These are phyloP conservation scores for Craspedostauros australis DNA, from an alignment of 108 stramenopile genomes.

Conservation along the genomic window DNA sequence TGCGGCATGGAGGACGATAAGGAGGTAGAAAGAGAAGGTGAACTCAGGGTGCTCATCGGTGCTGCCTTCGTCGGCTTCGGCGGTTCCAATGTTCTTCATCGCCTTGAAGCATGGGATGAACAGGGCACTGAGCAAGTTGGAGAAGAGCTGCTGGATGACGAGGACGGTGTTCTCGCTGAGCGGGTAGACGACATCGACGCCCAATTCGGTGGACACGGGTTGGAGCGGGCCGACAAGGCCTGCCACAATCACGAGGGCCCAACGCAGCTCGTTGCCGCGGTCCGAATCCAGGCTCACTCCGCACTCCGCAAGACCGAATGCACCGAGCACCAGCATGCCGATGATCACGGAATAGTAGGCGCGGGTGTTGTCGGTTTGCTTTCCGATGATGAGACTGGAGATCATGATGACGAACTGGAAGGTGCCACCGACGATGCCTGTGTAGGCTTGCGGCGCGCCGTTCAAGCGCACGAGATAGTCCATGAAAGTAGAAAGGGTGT, in stretches of 20 bases:
- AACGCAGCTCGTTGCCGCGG: slow-evolving; percentile 58
- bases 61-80: slow-evolving; percentile 29
- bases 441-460: slow-evolving; percentile 63
- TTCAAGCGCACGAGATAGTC: slow-evolving; percentile 71
- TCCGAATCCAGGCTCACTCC: slow-evolving; percentile 76
- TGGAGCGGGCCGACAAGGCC: slow-evolving; percentile 75
- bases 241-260: slow-evolving; percentile 67
- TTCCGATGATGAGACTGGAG: slow-evolving; percentile 64
- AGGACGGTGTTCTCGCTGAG: slow-evolving; percentile 81
- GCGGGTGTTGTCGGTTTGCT: slow-evolving; percentile 44
- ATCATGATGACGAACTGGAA: slow-evolving; percentile 73
- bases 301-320: slow-evolving; percentile 81
- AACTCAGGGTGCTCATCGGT: slow-evolving; percentile 59
- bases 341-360: slow-evolving; percentile 65
- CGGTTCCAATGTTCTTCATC: slow-evolving; percentile 59
- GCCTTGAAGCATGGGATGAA: slow-evolving; percentile 85
- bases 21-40: slow-evolving; percentile 78
- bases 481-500: slow-evolving; percentile 76
- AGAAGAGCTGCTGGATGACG: slow-evolving; percentile 81
- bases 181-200: slow-evolving; percentile 80
- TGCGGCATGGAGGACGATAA: slow-evolving; percentile 66
- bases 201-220: slow-evolving; percentile 79
- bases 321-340: slow-evolving; percentile 69
- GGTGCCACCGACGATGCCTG: slow-evolving; percentile 73
- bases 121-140: slow-evolving; percentile 71